Conservation (phyloP, 176 grass and related monocot genomes). For the Oryza australiensis region DNA sequence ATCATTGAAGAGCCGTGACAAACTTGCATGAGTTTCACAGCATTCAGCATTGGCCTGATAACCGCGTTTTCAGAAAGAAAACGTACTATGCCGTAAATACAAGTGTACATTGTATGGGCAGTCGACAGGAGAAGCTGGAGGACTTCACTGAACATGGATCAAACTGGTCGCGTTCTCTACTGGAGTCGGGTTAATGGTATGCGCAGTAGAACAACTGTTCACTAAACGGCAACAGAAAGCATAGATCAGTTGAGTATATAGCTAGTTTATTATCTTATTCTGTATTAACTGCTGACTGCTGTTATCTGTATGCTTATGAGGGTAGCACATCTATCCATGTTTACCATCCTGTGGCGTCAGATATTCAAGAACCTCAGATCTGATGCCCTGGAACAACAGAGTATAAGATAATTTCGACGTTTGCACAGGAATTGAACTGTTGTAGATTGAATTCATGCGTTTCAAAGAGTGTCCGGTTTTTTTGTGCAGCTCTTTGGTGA, state of each 20-base stretch:
- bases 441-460: no score
- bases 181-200: not conserved
- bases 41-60: not conserved
- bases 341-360: slow-evolving; percentile 2
- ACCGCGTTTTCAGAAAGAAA: not conserved
- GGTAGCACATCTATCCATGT: not conserved
- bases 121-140: not conserved
- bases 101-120: not conserved
- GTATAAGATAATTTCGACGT: no score
- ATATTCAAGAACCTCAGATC: not conserved
- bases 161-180: not conserved
- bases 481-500: not conserved
- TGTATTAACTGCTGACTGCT: not conserved
- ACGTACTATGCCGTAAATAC: not conserved
- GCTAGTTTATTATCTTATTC: not conserved
- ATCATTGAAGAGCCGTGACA: slow-evolving; percentile 25
- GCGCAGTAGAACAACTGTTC: not conserved
- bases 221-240: not conserved
- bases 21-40: slow-evolving; percentile 7
- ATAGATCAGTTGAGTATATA: not conserved
- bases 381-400: not conserved
- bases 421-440: no score
- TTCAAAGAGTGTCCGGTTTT: no score
- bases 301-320: not conserved
- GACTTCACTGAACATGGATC: slow-evolving; percentile 4